Base-by-base conservation (phyloP, 192 early-diverging fungal genomes). In the Lobulomyces angularis region DNA sequence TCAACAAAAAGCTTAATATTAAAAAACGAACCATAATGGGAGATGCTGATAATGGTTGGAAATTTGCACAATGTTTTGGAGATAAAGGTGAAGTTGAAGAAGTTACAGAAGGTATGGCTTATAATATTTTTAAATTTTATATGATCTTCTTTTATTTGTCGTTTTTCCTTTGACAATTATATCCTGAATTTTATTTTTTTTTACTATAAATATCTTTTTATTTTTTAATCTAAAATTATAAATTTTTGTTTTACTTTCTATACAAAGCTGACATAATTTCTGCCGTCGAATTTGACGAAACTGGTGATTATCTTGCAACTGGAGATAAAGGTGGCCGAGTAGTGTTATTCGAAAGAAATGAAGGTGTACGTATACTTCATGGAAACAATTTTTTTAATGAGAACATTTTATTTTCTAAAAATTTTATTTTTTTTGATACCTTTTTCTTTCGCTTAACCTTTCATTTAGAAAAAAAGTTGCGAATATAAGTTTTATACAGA, bases 401-500 rank as follows among this genome's bases (percentile, higher is more conserved):
- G 14, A 19, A 7, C 25, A 1, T 2, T 17, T 11, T 32, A 51
- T 39, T 1, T 12, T 50, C 21, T 21, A 38, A 22, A 26, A 26
- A 33, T 27, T 31, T 12, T 59, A 2, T 8, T 2, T 35, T 7
- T 44, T 4, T 11, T 3, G 6, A 38, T 11, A 37, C 16, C 24
- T 24, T 8, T 19, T 36, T 41, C n/a, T 35, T 14, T n/a, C 8
- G 45, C 20, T 38, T 5, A 8, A 3, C 26, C 26, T 25, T 12
- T 18, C 7, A 26, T 54, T 20, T 65, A 97, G 90, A 97, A 97
- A 74, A 87, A 90, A 64, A 80, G 84, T n/a, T 95, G 91, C 66
- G 93, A 97, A 63, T 97, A 95, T 75, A 93, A 93, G 61, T 97
- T 97, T 56, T 89, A 88, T 49, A 94, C 93, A 37, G 93, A 97